These are phyloP conservation scores for Whalleya microplaca DNA, from an alignment of 2,329 filamentous ascomycete genomes.

Conservation along the genomic window DNA sequence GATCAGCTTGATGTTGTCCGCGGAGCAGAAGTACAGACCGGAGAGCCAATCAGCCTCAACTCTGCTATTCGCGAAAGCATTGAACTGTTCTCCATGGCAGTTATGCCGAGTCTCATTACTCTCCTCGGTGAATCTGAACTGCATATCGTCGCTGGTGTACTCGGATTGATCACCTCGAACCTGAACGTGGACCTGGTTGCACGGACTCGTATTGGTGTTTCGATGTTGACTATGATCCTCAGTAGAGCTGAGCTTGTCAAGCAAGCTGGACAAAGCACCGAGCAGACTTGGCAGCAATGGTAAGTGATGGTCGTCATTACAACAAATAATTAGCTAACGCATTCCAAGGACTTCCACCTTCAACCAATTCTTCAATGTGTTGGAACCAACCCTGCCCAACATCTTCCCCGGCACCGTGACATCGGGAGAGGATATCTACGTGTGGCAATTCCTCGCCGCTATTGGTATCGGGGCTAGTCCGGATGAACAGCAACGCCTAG, in stretches of 20 bases:
- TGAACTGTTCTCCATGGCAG: conserved; percentile 83
- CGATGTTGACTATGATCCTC: conserved; percentile 90
- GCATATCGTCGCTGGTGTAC: conserved; percentile 85
- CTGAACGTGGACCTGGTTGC: conserved; percentile 84
- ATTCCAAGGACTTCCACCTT: conserved; percentile 70
- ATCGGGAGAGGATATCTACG: conserved; percentile 89
- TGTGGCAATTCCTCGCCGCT: conserved; percentile 96
- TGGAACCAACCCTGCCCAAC: conserved; percentile 81
- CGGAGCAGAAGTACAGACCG: conserved; percentile 73
- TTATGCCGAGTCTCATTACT: conserved; percentile 87
- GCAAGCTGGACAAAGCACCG: conserved; percentile 71
- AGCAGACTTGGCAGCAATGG: conserved; percentile 83
- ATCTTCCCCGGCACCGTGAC: conserved; percentile 94
- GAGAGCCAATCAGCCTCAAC: conserved; percentile 71
- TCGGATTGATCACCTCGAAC: conserved; percentile 81
- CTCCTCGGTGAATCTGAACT: conserved; percentile 91
- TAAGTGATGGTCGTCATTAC: conserved; percentile 41
- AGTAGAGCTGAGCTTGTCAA: conserved; percentile 93
- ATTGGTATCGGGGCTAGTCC: conserved; percentile 92
- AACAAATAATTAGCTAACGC: conserved; percentile 31
- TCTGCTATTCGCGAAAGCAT: conserved; percentile 85
- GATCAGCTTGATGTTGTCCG: conserved; percentile 90
- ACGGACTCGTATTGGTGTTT: conserved; percentile 84
- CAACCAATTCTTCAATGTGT: conserved; percentile 81
- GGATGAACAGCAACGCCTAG: conserved; percentile 92